Percentiles rank a stretch among this genome's conserved stretches.
Conservation (phyloP, 306 rosid genomes). For the Luffa acutangula region DNA sequence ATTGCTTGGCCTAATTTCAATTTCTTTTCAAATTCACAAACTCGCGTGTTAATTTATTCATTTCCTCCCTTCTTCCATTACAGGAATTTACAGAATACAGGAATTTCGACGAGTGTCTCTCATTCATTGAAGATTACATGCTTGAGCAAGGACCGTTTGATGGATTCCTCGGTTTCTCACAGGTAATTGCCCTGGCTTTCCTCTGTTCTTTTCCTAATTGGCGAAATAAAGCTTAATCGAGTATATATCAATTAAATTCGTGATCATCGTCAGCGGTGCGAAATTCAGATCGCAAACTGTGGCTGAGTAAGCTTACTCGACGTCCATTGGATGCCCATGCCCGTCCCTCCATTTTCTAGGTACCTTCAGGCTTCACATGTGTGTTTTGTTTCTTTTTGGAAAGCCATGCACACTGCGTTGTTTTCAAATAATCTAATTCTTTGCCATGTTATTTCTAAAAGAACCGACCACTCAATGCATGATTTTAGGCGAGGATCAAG, state of each 20-base stretch:
- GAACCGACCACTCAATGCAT: not conserved
- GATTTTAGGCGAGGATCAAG: not conserved
- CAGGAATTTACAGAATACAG: slow-evolving; percentile 12
- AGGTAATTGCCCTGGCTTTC: slow-evolving; percentile 23
- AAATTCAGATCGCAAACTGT: slow-evolving; percentile 31
- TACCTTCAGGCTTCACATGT: slow-evolving; percentile 3
- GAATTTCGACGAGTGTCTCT: slow-evolving; percentile 65
- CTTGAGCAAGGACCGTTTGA: slow-evolving; percentile 68
- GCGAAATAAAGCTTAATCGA: not conserved
- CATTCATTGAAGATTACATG: slow-evolving; percentile 67
- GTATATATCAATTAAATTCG: slow-evolving; percentile 42
- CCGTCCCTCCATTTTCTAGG: slow-evolving; percentile 82
- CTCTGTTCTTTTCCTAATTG: not conserved
- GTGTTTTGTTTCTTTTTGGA: not conserved
- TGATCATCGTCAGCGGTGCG: slow-evolving; percentile 80
- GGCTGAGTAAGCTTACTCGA: slow-evolving; percentile 48
- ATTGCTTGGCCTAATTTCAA: not conserved
- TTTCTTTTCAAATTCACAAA: not conserved
- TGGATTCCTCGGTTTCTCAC: slow-evolving; percentile 91
- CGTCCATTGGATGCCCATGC: slow-evolving; percentile 40
- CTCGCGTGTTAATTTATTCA: not conserved
- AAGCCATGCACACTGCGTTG: not conserved
- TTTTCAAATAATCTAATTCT: not conserved
- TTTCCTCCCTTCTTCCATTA: slow-evolving; percentile 13
- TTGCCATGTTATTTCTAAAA: not conserved